These are phyloP conservation scores for Lonicera japonica DNA, from an alignment of 129 eudicot genomes.

Conservation along the genomic window DNA sequence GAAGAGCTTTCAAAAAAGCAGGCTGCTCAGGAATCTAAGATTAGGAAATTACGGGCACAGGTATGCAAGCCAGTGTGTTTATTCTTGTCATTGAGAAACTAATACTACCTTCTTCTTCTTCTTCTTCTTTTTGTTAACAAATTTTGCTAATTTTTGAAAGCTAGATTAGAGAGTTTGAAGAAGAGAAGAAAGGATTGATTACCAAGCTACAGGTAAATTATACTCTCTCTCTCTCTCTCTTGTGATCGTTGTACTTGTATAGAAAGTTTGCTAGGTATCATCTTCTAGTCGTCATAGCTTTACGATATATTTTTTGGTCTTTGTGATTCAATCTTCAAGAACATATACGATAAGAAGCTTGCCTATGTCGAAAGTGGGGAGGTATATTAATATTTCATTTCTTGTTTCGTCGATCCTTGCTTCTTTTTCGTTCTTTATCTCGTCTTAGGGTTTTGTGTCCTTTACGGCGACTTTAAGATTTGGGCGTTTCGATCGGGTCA, in stretches of 20 bases:
- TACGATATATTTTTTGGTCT: too few relatives aligned
- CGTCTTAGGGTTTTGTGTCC: too few relatives aligned
- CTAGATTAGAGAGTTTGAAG: conserved; percentile 90
- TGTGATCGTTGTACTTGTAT: too few relatives aligned
- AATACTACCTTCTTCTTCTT: not conserved
- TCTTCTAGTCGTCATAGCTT: too few relatives aligned
- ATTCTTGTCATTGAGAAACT: not conserved
- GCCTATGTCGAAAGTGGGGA: not conserved
- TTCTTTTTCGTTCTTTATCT: not conserved
- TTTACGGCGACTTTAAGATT: too few relatives aligned
- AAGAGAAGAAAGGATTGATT: conserved; percentile 80
- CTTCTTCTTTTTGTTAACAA: not conserved
- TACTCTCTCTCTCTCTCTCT: too few relatives aligned
- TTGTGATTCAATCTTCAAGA: too few relatives aligned
- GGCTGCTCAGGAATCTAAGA: conserved; percentile 90
- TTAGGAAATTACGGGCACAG: conserved; percentile 90
- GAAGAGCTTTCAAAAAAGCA: conserved; percentile 96
- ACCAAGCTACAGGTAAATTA: conserved; percentile 75
- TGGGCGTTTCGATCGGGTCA: too few relatives aligned
- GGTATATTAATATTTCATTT: not conserved
- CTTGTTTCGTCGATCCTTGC: not conserved
- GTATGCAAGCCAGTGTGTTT: conserved; percentile 15
- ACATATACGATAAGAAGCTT: too few relatives aligned
- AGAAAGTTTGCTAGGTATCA: too few relatives aligned
- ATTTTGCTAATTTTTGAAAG: conserved; percentile 24